A percentile compares a stretch with the other conserved stretches of the same genome.
Conservation (phyloP, 495 filamentous ascomycete genomes). For the Penicillium lagena region DNA sequence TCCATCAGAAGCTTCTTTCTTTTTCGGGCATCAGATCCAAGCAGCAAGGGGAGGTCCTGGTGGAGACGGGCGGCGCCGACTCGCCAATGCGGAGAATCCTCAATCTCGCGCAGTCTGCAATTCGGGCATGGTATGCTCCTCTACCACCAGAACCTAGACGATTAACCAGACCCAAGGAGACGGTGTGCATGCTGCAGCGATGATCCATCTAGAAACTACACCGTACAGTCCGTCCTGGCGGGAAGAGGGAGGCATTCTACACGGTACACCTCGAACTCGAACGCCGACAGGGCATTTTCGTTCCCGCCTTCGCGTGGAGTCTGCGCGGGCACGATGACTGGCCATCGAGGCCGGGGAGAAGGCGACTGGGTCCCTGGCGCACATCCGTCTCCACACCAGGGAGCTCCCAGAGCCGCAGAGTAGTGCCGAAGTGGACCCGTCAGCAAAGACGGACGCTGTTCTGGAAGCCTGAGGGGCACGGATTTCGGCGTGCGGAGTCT, state of each 20-base stretch:
- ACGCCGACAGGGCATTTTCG: background rate
- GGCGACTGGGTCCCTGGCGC: constrained; percentile 3
- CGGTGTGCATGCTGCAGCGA: constrained; percentile 1
- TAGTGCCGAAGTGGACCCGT: constrained; percentile 21
- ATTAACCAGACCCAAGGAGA: no score
- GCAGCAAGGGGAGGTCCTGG: constrained; percentile 8
- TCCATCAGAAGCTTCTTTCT: constrained; percentile 29
- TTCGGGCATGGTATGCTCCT: no score
- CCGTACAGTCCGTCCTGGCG: constrained; percentile 1
- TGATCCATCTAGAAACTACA: constrained; percentile 5
- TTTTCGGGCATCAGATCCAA: constrained; percentile 18
- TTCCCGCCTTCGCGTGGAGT: constrained; percentile 4
- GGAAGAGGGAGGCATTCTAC: constrained; percentile 7
- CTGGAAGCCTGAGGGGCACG: constrained; percentile 2
- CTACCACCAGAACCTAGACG: no score
- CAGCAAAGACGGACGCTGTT: constrained; percentile 1
- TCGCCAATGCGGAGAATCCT: constrained; percentile 4
- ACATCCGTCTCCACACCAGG: constrained; percentile 13
- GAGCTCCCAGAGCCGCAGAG: constrained; percentile 28
- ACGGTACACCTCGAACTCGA: constrained; percentile 17
- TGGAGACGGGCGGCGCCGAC: constrained; percentile 13
- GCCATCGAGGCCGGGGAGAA: constrained; percentile 14
- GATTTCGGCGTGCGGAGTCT: constrained; percentile 14
- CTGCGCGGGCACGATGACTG: constrained; percentile 8
- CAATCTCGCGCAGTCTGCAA: no score